A percentile compares a stretch with the other conserved stretches of the same genome.
Conservation (phyloP, 2,329 filamentous ascomycete genomes). For the Periconia sp. region DNA sequence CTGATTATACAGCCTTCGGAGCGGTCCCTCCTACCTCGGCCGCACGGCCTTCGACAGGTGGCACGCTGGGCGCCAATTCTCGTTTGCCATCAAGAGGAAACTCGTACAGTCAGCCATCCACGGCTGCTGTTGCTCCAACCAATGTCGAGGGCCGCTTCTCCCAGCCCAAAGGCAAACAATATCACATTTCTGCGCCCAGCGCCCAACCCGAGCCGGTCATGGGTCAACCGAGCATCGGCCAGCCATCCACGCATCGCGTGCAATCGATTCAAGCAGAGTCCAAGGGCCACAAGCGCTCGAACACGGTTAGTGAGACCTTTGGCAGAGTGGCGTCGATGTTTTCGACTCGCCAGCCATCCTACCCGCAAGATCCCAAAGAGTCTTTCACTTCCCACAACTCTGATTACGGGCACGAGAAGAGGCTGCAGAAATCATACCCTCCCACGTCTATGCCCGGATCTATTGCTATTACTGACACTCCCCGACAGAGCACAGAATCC, state of each 20-base stretch:
- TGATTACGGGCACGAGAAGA: constrained; percentile 44
- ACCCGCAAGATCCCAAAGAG: constrained; percentile 30
- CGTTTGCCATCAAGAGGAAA: constrained; percentile 71
- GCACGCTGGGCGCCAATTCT: constrained; percentile 64
- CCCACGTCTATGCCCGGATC: constrained; percentile 86
- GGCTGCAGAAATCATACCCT: constrained; percentile 75
- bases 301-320: constrained; percentile 70
- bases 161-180: constrained; percentile 69
- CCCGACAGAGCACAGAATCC: constrained; percentile 52
- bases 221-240: constrained; percentile 56
- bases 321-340: constrained; percentile 82
- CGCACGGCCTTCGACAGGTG: constrained; percentile 74
- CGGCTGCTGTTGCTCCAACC: constrained; percentile 82
- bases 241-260: constrained; percentile 58
- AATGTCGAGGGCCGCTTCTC: constrained; percentile 89
- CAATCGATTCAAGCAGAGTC: constrained; percentile 58
- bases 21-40: constrained; percentile 46
- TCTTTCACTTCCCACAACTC: constrained; percentile 51
- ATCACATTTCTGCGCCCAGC: constrained; percentile 70
- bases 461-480: constrained; percentile 61
- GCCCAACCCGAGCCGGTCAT: constrained; percentile 50
- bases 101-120: constrained; percentile 85
- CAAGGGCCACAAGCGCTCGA: constrained; percentile 70
- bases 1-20: constrained; percentile 47
- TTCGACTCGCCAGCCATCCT: constrained; percentile 53